A percentile compares a stretch with the other conserved stretches of the same genome.
Conservation (phyloP, 176 grass and related monocot species). For the Ensete glaucum region DNA sequence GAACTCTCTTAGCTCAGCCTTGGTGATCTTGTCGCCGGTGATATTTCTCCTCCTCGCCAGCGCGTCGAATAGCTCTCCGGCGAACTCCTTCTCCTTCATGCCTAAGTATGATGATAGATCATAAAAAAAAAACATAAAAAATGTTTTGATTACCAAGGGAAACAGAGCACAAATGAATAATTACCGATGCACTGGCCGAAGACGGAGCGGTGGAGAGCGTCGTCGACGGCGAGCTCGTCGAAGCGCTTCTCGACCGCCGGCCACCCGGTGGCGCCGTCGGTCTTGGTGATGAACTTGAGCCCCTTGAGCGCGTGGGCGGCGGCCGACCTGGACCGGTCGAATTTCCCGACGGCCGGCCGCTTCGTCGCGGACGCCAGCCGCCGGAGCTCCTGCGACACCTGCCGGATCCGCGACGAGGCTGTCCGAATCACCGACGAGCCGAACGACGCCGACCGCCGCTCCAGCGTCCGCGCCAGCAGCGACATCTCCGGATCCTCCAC, state of each 20-base stretch:
- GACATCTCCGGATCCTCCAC: slow-evolving; percentile 48
- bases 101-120: slow-evolving; percentile 22
- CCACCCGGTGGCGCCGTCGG: slow-evolving; percentile 51
- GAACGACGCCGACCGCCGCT: slow-evolving; percentile 46
- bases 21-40: slow-evolving; percentile 57
- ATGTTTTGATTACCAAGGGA: neutral
- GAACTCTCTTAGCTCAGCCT: slow-evolving; percentile 80
- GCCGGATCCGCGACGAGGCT: slow-evolving; percentile 71
- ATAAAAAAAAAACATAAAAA: too few relatives aligned
- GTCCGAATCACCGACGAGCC: slow-evolving; percentile 42
- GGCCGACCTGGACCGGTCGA: slow-evolving; percentile 65
- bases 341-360: slow-evolving; percentile 6
- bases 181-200: slow-evolving; percentile 93
- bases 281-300: slow-evolving; percentile 77
- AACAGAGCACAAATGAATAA: neutral
- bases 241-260: slow-evolving; percentile 58
- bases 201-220: slow-evolving; percentile 50
- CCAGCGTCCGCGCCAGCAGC: slow-evolving; percentile 58
- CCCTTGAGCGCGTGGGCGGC: slow-evolving; percentile 90
- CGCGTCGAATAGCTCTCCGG: slow-evolving; percentile 79
- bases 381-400: slow-evolving; percentile 90
- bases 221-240: slow-evolving; percentile 50
- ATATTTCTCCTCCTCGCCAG: slow-evolving; percentile 65
- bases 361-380: slow-evolving; percentile 42
- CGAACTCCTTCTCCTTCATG: slow-evolving; percentile 78